Evolutionary conservation across 805 yeast genomes (phyloP), one percentile per base, ranked within the genome.

Genomic region (Myxozyma geophila): DNA sequence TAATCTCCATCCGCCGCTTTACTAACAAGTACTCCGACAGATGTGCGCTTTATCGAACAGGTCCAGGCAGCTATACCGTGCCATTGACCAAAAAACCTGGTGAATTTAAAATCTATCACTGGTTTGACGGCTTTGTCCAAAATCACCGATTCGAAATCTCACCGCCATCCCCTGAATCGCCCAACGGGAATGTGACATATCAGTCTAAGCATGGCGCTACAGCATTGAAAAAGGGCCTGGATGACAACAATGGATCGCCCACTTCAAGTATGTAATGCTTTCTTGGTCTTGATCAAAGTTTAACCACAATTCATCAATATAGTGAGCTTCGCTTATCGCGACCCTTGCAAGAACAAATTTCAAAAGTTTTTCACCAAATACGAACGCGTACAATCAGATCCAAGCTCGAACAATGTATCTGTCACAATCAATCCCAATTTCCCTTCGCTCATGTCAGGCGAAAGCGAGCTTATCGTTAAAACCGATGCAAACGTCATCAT

Each of bases 81-180:
- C 62, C 62, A 39, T 40, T 52, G 33, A 47, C 50, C 41, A 51
- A 51, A 10, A 52, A 52, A 17, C 60, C 60, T 15, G 37, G 41
- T 15, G 36, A 40, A n/a, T 58, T 19, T 52, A 58, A 58, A n/a
- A 40, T 58, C 10, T 43, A 36, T 36, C 62, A 58, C 39, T 58
- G 62, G 62, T 58, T 58, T 28, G 62, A 58, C 23, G 62, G 62
- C 13, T 58, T 58, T 17, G 41, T 57, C 1, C 62, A 58, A 21
- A 19, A 17, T 21, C 62, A 58, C 50, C 51, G 52, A 17, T 58
- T 58, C 35, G 53, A 58, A 12, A 21, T 58, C 9, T 17, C 47
- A n/a, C 58, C 62, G 9, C 57, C 62, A 35, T 19, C 57, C 15
- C 12, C 46, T 13, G 52, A 44, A 0, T 44, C 6, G 17, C 62